A percentile compares a stretch with the other conserved stretches of the same genome.
phyloP scores from a whole-genome alignment of 495 filamentous ascomycete genomes.

The Talaromyces adpressus region DNA sequence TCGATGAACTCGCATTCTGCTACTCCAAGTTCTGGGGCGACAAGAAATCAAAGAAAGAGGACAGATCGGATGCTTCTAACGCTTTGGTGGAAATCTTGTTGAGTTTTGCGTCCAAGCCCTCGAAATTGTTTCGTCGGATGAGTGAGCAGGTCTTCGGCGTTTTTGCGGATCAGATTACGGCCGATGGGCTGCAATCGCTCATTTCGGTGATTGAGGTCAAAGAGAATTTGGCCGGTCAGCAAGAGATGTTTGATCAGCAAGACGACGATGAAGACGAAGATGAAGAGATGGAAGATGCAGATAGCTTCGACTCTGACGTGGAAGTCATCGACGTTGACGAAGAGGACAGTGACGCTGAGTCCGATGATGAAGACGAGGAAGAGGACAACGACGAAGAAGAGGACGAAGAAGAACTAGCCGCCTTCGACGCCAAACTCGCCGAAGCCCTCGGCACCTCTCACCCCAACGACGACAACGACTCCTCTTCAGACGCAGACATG shows the following conservation, averaged over 20 bases:
- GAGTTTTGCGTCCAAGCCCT: constrained; percentile 79
- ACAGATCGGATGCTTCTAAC: constrained; percentile 57
- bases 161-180: constrained; percentile 64
- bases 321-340: constrained; percentile 35
- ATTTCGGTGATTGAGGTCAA: constrained; percentile 62
- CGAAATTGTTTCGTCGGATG: constrained; percentile 75
- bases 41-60: constrained; percentile 38
- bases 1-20: constrained; percentile 66
- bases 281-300: constrained; percentile 27
- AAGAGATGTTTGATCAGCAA: constrained; percentile 74
- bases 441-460: constrained; percentile 61
- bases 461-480: constrained; percentile 46
- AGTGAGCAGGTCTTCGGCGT: constrained; percentile 79
- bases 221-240: constrained; percentile 76
- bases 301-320: constrained; percentile 31
- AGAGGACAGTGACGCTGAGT: constrained; percentile 28
- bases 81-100: constrained; percentile 82
- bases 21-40: constrained; percentile 54
- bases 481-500: constrained; percentile 67
- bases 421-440: constrained; percentile 72
- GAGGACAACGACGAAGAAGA: constrained; percentile 30
- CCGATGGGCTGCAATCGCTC: constrained; percentile 66
- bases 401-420: constrained; percentile 46
- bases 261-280: constrained; percentile 48
- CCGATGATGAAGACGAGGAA: constrained; percentile 32